Base-by-base conservation (phyloP, 2,329 filamentous ascomycete genomes). In the Pseudogymnoascus sp. region DNA sequence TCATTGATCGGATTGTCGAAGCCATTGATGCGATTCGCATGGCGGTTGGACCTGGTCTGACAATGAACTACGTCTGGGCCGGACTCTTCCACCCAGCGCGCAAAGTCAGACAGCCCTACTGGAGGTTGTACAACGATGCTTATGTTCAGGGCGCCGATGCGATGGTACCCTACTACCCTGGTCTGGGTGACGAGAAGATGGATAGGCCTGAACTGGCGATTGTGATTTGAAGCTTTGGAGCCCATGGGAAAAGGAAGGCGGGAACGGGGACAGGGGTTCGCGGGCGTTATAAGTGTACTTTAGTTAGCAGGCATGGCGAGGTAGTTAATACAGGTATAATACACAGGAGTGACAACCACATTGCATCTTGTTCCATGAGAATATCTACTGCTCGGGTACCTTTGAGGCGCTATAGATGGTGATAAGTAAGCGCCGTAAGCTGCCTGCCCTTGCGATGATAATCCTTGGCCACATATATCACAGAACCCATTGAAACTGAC, bases 1-100 rank as follows among this genome's bases (percentile, higher is more conserved):
- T 99, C 70, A 99, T 99, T 69, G 94, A 99, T 75, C 87, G 94
- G 47, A 95, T 99, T 68, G 89, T 99, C 66, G 95, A 99, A 75
- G 94, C 95, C 59, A 95, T 99, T 67, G 94, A 97, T 74, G 94
- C 92, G 39, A 90, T 99, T 65, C 86, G 94, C 57, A 91, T 97
- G 80, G 92, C 93, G 0, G 88, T 97, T 47, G 94, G 94, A 0
- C 90, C 92, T 0, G 94, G 94, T 2, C 79, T 95, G 21, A 90
- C 97, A 36, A 88, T 99, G 82, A 99, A 99, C 77, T 99, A 99
- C 74, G 88, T 97, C 63, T 97, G 92, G 92, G 93, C 94, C 0
- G 94, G 94, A 15, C 80, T 99, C 15, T 99, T 99, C 81, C 95
- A 99, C 73, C 93, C 94, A 0, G 94, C 94, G 2, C 84, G 94